Percentiles rank a stretch among this genome's conserved stretches.
Evolutionary conservation across 2,329 filamentous ascomycete species (phyloP).

Genomic region (Penicillium digitatum): DNA sequence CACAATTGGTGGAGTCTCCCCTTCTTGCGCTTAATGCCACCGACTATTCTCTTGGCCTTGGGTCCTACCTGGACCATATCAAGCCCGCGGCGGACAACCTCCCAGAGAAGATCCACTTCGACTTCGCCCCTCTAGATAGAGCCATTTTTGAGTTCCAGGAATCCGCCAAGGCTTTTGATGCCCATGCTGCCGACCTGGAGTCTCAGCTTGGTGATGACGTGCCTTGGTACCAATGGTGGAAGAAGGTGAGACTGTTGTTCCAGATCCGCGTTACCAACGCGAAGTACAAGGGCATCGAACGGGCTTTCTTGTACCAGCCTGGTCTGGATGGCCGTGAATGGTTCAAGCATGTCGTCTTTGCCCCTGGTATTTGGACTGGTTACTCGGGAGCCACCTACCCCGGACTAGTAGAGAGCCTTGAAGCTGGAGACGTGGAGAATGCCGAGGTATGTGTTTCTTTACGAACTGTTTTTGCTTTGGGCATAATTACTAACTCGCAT

Average conservation of each 20-base stretch:
- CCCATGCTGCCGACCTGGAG: conserved; percentile 45
- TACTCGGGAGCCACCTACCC: conserved; percentile 72
- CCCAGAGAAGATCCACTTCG: conserved; percentile 26
- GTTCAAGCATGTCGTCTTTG: conserved; percentile 96
- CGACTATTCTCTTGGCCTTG: conserved; percentile 60
- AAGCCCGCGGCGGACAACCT: conserved; percentile 27
- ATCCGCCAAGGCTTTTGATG: conserved; percentile 51
- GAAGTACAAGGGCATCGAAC: conserved; percentile 80
- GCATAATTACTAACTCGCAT: conserved; percentile 5
- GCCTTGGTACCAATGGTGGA: conserved; percentile 75
- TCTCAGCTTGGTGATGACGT: conserved; percentile 53
- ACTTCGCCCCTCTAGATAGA: conserved; percentile 48
- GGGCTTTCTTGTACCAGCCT: conserved; percentile 68
- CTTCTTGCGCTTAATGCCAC: conserved; percentile 62
- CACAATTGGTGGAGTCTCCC: conserved; percentile 58
- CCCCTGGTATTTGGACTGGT: conserved; percentile 85
- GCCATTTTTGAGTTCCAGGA: conserved; percentile 49
- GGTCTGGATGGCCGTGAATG: conserved; percentile 76
- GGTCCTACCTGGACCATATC: conserved; percentile 39
- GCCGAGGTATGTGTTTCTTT: conserved; percentile 47
- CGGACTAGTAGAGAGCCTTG: conserved; percentile 60
- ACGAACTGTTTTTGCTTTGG: neutral
- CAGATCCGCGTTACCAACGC: conserved; percentile 66
- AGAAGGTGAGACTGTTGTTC: conserved; percentile 60
- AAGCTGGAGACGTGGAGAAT: conserved; percentile 47